Percentiles rank a stretch among this genome's conserved stretches.
phyloP scores from a whole-genome alignment of 2,329 filamentous ascomycete species.

The Clonostachys rhizophaga region DNA sequence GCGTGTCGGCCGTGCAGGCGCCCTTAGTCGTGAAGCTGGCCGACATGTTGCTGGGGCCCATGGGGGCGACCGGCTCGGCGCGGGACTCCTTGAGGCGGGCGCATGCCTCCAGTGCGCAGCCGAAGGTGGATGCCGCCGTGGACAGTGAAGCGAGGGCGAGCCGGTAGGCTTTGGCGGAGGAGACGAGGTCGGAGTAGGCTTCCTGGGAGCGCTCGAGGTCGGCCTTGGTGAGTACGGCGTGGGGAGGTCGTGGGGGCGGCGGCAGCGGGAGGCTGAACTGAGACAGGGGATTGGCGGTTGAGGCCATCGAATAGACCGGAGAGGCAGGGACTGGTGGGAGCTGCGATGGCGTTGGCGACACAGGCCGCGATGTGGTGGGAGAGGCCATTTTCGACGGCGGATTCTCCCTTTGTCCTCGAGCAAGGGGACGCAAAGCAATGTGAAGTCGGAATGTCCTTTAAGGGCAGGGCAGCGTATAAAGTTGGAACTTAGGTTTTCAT shows the following conservation, averaged over 20 bases:
- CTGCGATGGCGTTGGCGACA: conserved; percentile 49
- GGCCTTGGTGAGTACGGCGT: conserved; percentile 56
- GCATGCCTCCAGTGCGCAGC: conserved; percentile 60
- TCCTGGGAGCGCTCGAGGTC: conserved; percentile 60
- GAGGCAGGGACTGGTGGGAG: conserved; percentile 58
- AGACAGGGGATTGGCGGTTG: conserved; percentile 55
- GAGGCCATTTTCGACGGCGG: conserved; percentile 21
- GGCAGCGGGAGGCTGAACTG: conserved; percentile 55
- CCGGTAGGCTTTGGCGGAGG: conserved; percentile 60
- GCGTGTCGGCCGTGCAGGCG: conserved; percentile 57
- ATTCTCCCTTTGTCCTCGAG: not conserved
- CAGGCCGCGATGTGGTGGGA: conserved; percentile 24
- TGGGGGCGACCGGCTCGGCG: conserved; percentile 46
- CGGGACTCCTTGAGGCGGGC: conserved; percentile 65
- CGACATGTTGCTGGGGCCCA: conserved; percentile 26
- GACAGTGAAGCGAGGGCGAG: conserved; percentile 57
- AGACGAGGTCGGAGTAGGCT: conserved; percentile 57
- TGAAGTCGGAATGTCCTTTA: no score
- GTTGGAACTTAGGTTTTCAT: no score
- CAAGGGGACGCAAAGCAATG: no score
- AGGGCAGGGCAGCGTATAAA: no score
- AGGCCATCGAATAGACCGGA: conserved; percentile 59
- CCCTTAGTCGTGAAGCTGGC: conserved; percentile 42
- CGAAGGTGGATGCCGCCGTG: conserved; percentile 57
- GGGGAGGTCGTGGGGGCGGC: conserved; percentile 51